phyloP scores from a whole-genome alignment of 148 eudicot species.

The Rhododendron henanense region DNA sequence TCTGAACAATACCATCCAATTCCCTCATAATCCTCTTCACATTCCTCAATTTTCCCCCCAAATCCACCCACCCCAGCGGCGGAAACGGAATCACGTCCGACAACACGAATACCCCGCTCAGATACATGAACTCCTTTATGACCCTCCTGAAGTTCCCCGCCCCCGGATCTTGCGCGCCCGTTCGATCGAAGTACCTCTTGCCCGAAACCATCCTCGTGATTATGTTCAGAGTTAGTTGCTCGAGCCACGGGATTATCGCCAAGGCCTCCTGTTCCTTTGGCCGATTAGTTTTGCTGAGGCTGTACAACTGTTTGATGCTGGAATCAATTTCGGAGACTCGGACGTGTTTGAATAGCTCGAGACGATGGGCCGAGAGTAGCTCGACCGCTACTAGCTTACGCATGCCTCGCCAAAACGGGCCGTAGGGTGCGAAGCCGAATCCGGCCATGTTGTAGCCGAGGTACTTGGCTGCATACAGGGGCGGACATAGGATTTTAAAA shows the following conservation, averaged over 20 bases:
- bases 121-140: neutral
- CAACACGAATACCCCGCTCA: neutral
- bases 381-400: neutral
- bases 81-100: neutral
- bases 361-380: slow-evolving; percentile 3
- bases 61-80: neutral
- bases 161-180: neutral
- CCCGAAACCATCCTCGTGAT: neutral
- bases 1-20: neutral
- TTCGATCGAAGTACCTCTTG: neutral
- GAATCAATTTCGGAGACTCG: neutral
- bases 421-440: neutral
- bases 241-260: neutral
- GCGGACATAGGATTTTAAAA: neutral
- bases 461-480: neutral
- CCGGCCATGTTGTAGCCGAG: slow-evolving; percentile 1
- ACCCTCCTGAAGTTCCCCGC: neutral
- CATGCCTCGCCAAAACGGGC: slow-evolving; percentile 3
- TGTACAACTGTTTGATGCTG: neutral
- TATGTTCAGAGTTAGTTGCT: neutral
- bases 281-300: neutral
- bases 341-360: neutral
- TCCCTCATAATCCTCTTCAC: neutral
- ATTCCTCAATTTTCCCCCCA: neutral
- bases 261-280: neutral